Evolutionary conservation across 495 filamentous ascomycete genomes (phyloP), one percentile per base, ranked within the genome.

Genomic region (Hyaloscypha variabilis): DNA sequence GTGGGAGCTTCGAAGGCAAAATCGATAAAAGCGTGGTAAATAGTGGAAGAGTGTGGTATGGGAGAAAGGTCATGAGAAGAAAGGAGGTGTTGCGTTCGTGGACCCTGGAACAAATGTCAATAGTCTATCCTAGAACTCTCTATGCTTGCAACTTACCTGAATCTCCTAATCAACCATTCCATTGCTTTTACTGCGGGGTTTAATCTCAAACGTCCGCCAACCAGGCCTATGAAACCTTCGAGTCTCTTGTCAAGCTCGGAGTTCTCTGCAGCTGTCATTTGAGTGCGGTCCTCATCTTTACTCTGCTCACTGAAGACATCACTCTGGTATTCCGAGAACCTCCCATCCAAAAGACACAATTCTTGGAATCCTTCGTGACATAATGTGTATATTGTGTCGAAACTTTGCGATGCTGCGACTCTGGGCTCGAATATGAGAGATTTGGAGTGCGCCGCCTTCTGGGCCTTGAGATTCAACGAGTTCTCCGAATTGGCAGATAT

Each of bases 151-250:
- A 68, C 83, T 29, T 79, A 97, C 94, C 92, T 85, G 67, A 98
- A 99, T 64, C 93, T 83, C 71, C 95, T 82, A 31, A 99, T 83
- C 25, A 97, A 82, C 95, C 95, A 99, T 78, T 99, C 96, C 34
- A 97, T 81, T 5, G 93, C 91, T 70, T 94, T 97, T 17, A 95
- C 83, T 1, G 91, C 92, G 19, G 94, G 93, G 74, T 87, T 92
- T 50, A 99, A 79, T 29, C 92, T 82, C 42, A 99, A 68, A 54
- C 89, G 83, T n/a, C 86, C 85, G 25, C 90, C 87, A 14, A 91
- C 85, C 8, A 97, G 79, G 28, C 86, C 87, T 53, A 99, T 80
- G 71, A 98, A 98, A 5, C 84, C 83, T 67, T 95, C 88, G 58
- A 98, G 73, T 42, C 85, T 91, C 50, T 78, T 77, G 77, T 97